Percentiles rank a stretch among this genome's conserved stretches.
These are phyloP conservation scores for Fistulinella prunicolor DNA, from an alignment of 768 basidiomycete species.

Conservation along the genomic window DNA sequence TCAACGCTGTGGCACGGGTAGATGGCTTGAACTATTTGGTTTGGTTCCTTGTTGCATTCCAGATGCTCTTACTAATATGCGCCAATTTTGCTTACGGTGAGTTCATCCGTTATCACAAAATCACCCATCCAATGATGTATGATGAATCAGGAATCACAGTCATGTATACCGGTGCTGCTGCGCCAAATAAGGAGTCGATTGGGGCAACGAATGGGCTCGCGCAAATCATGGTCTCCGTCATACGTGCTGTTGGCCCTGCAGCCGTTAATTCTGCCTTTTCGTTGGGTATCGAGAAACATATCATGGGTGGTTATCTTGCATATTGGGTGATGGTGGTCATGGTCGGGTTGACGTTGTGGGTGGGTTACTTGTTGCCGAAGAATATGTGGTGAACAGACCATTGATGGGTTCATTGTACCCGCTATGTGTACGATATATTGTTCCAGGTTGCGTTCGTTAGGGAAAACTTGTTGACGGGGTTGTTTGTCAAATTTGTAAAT, in stretches of 20 bases:
- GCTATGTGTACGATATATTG: too few species aligned
- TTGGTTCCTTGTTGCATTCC: not conserved
- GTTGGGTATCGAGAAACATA: not conserved
- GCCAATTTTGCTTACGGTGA: not conserved
- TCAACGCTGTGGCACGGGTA: not conserved
- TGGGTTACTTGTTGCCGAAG: not conserved
- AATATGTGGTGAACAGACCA: too few species aligned
- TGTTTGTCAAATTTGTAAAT: too few species aligned
- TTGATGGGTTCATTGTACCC: too few species aligned
- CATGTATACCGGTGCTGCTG: not conserved
- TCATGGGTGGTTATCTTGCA: not conserved
- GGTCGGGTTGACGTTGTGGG: not conserved
- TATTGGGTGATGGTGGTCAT: not conserved
- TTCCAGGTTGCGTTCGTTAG: too few species aligned
- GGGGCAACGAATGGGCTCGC: not conserved
- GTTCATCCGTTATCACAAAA: not conserved
- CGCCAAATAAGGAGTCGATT: not conserved
- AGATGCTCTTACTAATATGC: not conserved
- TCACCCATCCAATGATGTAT: not conserved
- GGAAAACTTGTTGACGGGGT: too few species aligned
- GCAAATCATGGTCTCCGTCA: not conserved
- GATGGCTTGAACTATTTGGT: not conserved
- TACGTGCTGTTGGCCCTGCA: not conserved
- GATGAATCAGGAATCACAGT: not conserved
- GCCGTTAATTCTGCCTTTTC: not conserved